Conservation (phyloP, 2,329 filamentous ascomycete species). For the Macroventuria anomochaeta region DNA sequence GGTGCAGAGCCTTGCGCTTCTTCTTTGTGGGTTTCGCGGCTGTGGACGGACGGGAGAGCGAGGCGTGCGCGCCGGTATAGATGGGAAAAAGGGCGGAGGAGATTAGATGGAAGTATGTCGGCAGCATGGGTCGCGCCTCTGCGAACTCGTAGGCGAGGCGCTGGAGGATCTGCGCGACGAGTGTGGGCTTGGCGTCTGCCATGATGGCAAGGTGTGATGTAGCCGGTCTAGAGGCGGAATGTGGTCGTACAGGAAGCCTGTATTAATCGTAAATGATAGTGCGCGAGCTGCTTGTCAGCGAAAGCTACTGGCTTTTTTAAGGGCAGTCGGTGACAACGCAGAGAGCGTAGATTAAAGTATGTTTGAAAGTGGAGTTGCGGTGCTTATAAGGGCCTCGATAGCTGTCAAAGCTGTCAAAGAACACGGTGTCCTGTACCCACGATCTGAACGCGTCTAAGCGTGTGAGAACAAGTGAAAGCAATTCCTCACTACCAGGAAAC, state of each 20-base stretch:
- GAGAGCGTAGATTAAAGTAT: neutral
- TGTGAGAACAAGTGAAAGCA: neutral
- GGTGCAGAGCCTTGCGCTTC: conserved; percentile 49
- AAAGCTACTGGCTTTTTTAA: no score
- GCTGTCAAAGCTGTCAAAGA: conserved; percentile 4
- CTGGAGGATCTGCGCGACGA: conserved; percentile 38
- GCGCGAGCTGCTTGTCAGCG: neutral
- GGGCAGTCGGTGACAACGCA: neutral
- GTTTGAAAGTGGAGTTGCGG: neutral
- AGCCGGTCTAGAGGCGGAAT: neutral
- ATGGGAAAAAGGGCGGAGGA: conserved; percentile 80
- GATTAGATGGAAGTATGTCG: conserved; percentile 67
- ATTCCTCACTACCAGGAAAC: no score
- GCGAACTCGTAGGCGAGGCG: conserved; percentile 54
- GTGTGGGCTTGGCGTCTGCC: conserved; percentile 39
- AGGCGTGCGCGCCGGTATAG: conserved; percentile 83
- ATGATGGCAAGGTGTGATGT: conserved; percentile 24
- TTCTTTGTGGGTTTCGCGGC: conserved; percentile 68
- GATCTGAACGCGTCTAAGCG: neutral
- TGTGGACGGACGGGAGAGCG: conserved; percentile 81
- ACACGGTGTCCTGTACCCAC: conserved; percentile 8
- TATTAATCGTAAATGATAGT: no score
- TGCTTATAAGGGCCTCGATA: neutral
- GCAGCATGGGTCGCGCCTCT: conserved; percentile 52
- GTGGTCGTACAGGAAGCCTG: no score